phyloP scores from a whole-genome alignment of 1,284 basidiomycete genomes.

The Malassezia dermatis region DNA sequence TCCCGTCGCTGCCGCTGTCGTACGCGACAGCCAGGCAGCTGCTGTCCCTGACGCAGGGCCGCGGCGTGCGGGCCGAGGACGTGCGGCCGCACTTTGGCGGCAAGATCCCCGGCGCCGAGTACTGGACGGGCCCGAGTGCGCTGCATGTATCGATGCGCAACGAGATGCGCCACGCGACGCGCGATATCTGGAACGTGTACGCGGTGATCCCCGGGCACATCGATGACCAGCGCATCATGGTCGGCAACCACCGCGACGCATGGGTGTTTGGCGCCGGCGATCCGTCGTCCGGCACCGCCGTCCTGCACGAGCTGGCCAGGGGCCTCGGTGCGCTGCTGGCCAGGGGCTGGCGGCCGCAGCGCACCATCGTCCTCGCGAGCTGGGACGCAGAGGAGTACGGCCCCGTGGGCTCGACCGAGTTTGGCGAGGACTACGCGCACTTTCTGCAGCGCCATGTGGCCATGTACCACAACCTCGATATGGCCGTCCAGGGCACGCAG shows the following conservation, averaged over 20 bases:
- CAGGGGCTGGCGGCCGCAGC: conserved; percentile 74
- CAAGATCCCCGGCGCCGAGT: conserved; percentile 51
- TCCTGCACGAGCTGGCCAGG: conserved; percentile 69
- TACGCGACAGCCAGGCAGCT: conserved; percentile 53
- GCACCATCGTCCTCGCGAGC: conserved; percentile 75
- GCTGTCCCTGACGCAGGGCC: conserved; percentile 48
- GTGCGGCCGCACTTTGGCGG: conserved; percentile 53
- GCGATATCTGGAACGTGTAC: conserved; percentile 63
- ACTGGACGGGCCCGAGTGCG: conserved; percentile 51
- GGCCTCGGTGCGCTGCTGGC: conserved; percentile 66
- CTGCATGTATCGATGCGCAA: conserved; percentile 29
- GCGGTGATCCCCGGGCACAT: conserved; percentile 79
- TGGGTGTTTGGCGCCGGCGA: conserved; percentile 58
- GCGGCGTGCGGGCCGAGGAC: conserved; percentile 51
- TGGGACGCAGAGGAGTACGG: conserved; percentile 95
- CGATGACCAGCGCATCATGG: conserved; percentile 65
- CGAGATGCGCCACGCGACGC: conserved; percentile 25
- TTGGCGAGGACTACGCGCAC: conserved; percentile 73
- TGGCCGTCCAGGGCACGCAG: conserved; percentile 60
- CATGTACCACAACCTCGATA: conserved; percentile 75
- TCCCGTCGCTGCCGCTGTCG: conserved; percentile 62
- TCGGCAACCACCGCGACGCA: conserved; percentile 54
- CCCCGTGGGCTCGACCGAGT: conserved; percentile 75
- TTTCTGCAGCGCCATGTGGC: conserved; percentile 70
- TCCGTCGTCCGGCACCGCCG: conserved; percentile 74